A percentile compares a stretch with the other conserved stretches of the same genome.
phyloP scores from a whole-genome alignment of 2,329 filamentous ascomycete species.

The Pseudogymnoascus sp. region DNA sequence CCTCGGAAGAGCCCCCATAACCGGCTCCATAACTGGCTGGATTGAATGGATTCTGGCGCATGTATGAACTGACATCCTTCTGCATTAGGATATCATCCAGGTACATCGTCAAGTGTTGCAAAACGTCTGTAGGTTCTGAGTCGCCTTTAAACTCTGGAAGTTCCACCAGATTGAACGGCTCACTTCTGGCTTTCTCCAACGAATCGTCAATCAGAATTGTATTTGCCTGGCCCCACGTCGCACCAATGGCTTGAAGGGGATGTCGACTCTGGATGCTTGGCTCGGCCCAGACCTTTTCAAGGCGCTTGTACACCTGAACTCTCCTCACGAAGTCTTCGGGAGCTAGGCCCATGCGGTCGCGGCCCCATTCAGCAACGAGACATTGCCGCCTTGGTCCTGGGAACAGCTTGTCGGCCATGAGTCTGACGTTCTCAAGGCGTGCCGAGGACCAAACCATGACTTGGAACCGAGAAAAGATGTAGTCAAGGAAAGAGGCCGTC shows the following conservation, averaged over 20 bases:
- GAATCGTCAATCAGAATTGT: conserved; percentile 89
- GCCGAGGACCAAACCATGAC: conserved; percentile 93
- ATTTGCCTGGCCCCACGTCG: conserved; percentile 70
- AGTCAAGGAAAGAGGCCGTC: conserved; percentile 61
- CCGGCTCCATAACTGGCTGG: not conserved
- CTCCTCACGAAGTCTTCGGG: conserved; percentile 57
- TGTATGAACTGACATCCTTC: conserved; percentile 56
- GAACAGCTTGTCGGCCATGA: conserved; percentile 62
- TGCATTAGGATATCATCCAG: conserved; percentile 48
- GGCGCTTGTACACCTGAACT: conserved; percentile 84
- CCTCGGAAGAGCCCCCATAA: not conserved
- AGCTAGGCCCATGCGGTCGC: conserved; percentile 67
- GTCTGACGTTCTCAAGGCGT: conserved; percentile 60
- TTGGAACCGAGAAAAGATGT: conserved; percentile 65
- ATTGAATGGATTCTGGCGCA: conserved; percentile 44
- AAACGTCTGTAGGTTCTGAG: conserved; percentile 35
- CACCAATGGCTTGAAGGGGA: conserved; percentile 35
- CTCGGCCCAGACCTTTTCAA: conserved; percentile 64
- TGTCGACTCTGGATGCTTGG: conserved; percentile 37
- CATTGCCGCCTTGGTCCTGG: conserved; percentile 41
- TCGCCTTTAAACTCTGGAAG: conserved; percentile 58
- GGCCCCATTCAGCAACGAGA: conserved; percentile 68
- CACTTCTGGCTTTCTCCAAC: conserved; percentile 66
- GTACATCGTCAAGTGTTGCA: conserved; percentile 56
- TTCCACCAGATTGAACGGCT: conserved; percentile 76